A percentile compares a stretch with the other conserved stretches of the same genome.
phyloP scores from a whole-genome alignment of 352 stramenopile genomes.

The Hyaloperonospora brassicae region DNA sequence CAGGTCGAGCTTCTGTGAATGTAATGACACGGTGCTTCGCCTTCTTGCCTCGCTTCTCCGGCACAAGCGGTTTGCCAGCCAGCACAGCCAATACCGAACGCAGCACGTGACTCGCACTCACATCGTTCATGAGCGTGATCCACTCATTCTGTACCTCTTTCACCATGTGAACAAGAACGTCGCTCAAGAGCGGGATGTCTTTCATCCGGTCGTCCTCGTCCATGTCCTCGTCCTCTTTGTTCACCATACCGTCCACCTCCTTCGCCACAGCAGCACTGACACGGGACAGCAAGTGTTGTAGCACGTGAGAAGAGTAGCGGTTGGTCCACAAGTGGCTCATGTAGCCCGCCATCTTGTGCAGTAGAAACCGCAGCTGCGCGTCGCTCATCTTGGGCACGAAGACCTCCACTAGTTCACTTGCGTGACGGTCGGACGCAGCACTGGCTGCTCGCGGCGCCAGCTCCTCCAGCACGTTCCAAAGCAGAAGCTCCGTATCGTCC shows the following conservation, averaged over 20 bases:
- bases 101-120: constrained; percentile 78
- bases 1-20: constrained; percentile 36
- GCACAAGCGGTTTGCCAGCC: constrained; percentile 50
- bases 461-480: constrained; percentile 81
- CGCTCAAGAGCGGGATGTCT: constrained; percentile 52
- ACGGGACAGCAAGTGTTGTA: constrained; percentile 67
- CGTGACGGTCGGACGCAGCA: constrained; percentile 67
- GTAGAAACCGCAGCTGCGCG: constrained; percentile 59
- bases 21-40: constrained; percentile 63
- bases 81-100: constrained; percentile 63
- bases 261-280: constrained; percentile 43
- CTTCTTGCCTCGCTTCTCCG: constrained; percentile 78
- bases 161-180: constrained; percentile 66
- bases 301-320: constrained; percentile 80
- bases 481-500: constrained; percentile 50
- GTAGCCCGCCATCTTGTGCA: constrained; percentile 77
- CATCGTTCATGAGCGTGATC: constrained; percentile 81
- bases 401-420: constrained; percentile 56
- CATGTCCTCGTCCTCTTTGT: constrained; percentile 26
- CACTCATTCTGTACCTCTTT: constrained; percentile 72
- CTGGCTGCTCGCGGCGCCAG: constrained; percentile 64
- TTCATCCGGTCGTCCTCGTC: constrained; percentile 56
- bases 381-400: constrained; percentile 68
- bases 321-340: constrained; percentile 81
- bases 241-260: constrained; percentile 19